Evolutionary conservation across 176 grass and related monocot species (phyloP), one percentile per base, ranked within the genome.

Genomic region (Hyparrhenia diplandra): DNA sequence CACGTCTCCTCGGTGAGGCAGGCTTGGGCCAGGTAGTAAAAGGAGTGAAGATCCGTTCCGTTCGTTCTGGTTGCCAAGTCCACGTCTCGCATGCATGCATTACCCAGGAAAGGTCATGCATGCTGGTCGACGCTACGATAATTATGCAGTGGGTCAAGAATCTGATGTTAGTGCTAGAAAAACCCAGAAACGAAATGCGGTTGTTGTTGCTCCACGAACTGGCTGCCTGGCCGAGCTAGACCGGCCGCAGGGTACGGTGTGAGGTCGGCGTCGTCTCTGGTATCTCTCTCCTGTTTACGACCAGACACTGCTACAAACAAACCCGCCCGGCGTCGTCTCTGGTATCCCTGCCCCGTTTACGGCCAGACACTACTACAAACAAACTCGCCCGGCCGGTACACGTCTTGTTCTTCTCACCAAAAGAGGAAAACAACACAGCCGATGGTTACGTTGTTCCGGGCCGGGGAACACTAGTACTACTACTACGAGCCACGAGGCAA

Each of bases 31-130:
- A 77, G 39, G 16, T 20, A 78, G n/a, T n/a, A n/a, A n/a, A n/a
- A n/a, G n/a, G n/a, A n/a, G n/a, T 64, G 37, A 4, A 5, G 0
- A 3, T 21, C 18, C 17, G 21, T 46, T 13, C 37, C 5, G 5
- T 39, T 39, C 32, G 40, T 4, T 77, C 37, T 64, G 10, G 75
- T 78, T 78, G 59, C 30, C 75, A 34, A 64, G 75, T 78, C 76
- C 60, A 78, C 76, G 20, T 78, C 76, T 65, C 4, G 8, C 51
- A 47, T 21, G 40, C 37, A 57, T 21, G 12, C 13, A 60, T 37
- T n/a, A n/a, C n/a, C n/a, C n/a, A n/a, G n/a, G n/a, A n/a, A n/a
- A n/a, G n/a, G n/a, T n/a, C n/a, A 57, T 21, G 12, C 13, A 60
- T 37, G 37, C n/a, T 43, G 36, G 2, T n/a, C n/a, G n/a, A 16